Conservation (phyloP, 2,329 filamentous ascomycete genomes). For the Fusarium newnesense region DNA sequence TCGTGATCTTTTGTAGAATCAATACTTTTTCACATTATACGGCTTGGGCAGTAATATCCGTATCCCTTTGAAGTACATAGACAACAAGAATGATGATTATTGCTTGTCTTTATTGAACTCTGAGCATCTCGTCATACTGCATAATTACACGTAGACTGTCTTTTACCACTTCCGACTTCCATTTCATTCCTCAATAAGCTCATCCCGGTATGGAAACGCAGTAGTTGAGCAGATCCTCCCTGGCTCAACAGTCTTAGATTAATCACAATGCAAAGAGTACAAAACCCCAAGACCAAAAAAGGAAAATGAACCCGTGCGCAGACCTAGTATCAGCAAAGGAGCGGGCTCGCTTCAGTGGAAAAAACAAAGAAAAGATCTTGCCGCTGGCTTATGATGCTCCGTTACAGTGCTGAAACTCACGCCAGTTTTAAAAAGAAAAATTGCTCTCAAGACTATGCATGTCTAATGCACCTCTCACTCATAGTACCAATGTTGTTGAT, state of each 20-base stretch:
- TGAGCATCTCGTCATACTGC: constrained; percentile 37
- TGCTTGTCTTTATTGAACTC: constrained; percentile 16
- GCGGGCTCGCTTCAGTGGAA: background rate
- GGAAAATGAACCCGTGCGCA: background rate
- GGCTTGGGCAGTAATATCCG: background rate
- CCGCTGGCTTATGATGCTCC: background rate
- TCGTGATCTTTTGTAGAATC: background rate
- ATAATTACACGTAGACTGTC: constrained; percentile 21
- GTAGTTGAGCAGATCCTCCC: background rate
- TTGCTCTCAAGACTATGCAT: background rate
- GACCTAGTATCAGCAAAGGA: constrained; percentile 4
- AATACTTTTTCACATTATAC: background rate
- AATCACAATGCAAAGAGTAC: constrained; percentile 28
- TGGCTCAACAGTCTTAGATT: constrained; percentile 22
- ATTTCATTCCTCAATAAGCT: background rate
- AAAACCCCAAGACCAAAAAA: background rate
- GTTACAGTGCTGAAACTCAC: constrained; percentile 17
- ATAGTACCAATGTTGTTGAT: background rate
- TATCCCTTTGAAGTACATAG: too few relatives aligned
- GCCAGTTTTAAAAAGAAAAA: constrained; percentile 1
- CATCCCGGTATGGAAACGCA: constrained; percentile 2
- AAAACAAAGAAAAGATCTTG: background rate
- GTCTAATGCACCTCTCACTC: constrained; percentile 7
- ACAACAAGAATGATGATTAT: constrained; percentile 25
- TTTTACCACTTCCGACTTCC: constrained; percentile 5